Percentiles rank a stretch among this genome's conserved stretches.
These are phyloP conservation scores for Hypoxylon sp. DNA, from an alignment of 2,329 filamentous ascomycete genomes.

Conservation along the genomic window DNA sequence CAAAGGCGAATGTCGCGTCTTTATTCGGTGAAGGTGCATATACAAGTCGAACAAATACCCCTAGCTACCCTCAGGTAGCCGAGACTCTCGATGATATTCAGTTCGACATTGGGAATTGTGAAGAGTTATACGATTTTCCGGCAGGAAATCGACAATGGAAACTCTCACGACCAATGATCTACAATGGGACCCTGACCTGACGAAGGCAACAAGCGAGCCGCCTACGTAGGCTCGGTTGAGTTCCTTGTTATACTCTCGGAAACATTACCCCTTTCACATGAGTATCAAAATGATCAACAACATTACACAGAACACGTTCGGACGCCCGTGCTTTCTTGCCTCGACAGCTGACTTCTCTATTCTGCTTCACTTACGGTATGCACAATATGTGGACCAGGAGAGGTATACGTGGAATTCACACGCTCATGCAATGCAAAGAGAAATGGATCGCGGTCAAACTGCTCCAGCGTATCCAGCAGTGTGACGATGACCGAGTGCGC, in stretches of 20 bases:
- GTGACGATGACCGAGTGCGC: constrained; percentile 87
- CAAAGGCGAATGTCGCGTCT: background rate
- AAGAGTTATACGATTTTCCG: background rate
- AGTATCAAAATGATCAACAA: background rate
- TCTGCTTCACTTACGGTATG: too few species aligned
- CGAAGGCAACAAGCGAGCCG: background rate
- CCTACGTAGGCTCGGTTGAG: background rate
- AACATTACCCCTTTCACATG: background rate
- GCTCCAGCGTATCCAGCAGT: constrained; percentile 87
- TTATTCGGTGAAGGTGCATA: background rate
- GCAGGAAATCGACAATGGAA: background rate
- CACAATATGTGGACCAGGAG: too few species aligned
- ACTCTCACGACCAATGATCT: background rate
- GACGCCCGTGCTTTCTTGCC: too few species aligned
- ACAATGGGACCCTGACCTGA: background rate
- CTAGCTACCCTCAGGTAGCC: background rate
- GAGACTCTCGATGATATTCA: too few species aligned
- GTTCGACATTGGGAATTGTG: background rate
- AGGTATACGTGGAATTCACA: constrained; percentile 51
- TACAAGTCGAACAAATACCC: background rate
- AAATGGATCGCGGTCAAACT: constrained; percentile 99
- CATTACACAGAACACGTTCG: background rate
- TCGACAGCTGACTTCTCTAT: too few species aligned
- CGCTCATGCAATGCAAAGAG: constrained; percentile 97
- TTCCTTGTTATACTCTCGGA: background rate